Evolutionary conservation across 192 early-diverging fungal species (phyloP), one percentile per base, ranked within the genome.

Genomic region (Oehlia diaphana): DNA sequence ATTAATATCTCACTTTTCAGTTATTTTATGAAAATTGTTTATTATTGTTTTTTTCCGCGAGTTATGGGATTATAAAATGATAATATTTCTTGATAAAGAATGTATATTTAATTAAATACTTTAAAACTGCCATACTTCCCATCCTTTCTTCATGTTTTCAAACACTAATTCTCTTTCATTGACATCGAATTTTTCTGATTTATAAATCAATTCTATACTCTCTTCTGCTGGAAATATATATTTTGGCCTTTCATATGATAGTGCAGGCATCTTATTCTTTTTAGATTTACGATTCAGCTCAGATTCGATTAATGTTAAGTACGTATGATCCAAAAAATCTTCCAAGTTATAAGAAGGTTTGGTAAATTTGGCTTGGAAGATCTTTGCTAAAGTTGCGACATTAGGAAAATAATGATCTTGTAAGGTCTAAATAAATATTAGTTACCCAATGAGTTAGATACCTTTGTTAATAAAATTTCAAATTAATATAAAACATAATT

Each of bases 261-360:
- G 74, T 9, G 92, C 90, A 9, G 91, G 88, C 2, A 81, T 80
- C 79, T 88, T 90, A 37, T 84, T 85, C 62, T 88, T 86, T 82
- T 86, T 90, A 61, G 81, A 81, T 63, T 80, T 77, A 8, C 86
- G 83, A 10, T 79, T 69, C 10, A 82, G 86, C 65, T 92, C 90
- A 64, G 83, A 87, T 62, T 90, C 88, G 81, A 91, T 91, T 83
- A 91, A 89, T 80, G 85, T 81, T 10, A 67, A 50, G 84, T 94
- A 95, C 1, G 93, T 95, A 81, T 96, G 94, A 81, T 99, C 98
- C 85, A 98, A 88, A 84, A 98, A 99, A 83, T 98, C 96, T 83
- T 99, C 98, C 72, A 99, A 84, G 81, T 93, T 89, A 81, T 95
- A 99, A 37, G 86, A 83, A 4, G 94, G 93, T 82, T 96, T 96